Evolutionary conservation across 345 rosid genomes (phyloP).

Genomic region (Hevea brasiliensis): DNA sequence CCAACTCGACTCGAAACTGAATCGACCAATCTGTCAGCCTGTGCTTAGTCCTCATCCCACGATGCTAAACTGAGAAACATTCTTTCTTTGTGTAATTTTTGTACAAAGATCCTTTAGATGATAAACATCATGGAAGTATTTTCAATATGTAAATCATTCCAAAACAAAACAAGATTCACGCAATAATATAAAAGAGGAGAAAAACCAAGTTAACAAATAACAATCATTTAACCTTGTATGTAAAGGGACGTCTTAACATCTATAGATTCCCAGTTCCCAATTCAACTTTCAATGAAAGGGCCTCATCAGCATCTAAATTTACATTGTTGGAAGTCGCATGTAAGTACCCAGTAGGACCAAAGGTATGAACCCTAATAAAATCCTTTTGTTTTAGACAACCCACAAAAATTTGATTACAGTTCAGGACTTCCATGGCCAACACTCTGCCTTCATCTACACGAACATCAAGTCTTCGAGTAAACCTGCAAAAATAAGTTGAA

Average conservation of each 20-base stretch:
- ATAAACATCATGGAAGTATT: not conserved
- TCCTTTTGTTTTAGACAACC: slow-evolving; percentile 18
- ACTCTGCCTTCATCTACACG: slow-evolving; percentile 12
- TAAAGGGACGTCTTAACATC: not conserved
- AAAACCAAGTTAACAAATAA: not conserved
- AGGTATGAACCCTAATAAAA: not conserved
- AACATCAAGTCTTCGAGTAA: not conserved
- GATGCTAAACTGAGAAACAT: no score
- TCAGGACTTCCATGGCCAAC: slow-evolving; percentile 19
- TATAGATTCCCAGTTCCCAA: not conserved
- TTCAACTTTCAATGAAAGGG: not conserved
- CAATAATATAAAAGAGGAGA: not conserved
- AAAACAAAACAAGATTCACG: not conserved
- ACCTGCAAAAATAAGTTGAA: slow-evolving; percentile 4
- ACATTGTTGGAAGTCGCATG: not conserved
- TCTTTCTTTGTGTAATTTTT: not conserved
- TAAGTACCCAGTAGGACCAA: not conserved
- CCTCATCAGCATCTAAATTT: slow-evolving; percentile 8
- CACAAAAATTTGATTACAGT: slow-evolving; percentile 13
- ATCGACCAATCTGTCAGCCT: no score
- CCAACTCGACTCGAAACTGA: no score
- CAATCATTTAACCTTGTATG: not conserved
- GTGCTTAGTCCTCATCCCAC: not conserved
- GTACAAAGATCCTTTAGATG: not conserved
- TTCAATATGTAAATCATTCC: not conserved